These are phyloP conservation scores for Logfia minima DNA, from an alignment of 129 eudicot genomes.

Conservation along the genomic window DNA sequence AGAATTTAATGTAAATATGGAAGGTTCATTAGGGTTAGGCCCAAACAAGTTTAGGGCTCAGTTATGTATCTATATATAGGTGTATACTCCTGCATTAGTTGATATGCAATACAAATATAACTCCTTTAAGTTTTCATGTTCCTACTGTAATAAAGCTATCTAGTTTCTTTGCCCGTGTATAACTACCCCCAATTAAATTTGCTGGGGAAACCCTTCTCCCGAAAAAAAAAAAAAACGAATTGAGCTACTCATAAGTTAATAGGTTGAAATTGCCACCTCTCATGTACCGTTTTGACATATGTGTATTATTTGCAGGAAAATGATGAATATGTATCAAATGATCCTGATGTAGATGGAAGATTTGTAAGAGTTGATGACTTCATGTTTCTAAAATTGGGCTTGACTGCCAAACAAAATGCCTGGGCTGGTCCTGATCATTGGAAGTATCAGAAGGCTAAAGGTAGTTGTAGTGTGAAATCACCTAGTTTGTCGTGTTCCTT, in stretches of 20 bases:
- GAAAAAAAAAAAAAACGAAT: not conserved
- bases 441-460: slow-evolving; percentile 77
- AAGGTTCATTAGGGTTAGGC: not conserved
- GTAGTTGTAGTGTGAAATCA: slow-evolving; percentile 32
- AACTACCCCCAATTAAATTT: too few relatives aligned
- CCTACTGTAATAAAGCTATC: too few relatives aligned
- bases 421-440: slow-evolving; percentile 99
- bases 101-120: too few relatives aligned
- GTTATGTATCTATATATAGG: not conserved
- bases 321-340: slow-evolving; percentile 36
- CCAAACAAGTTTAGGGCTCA: not conserved
- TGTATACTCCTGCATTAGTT: too few relatives aligned
- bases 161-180: too few relatives aligned
- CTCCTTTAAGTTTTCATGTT: too few relatives aligned
- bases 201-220: not conserved
- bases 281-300: not conserved
- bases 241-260: too few relatives aligned
- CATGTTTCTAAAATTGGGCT: slow-evolving; percentile 55
- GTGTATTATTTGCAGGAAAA: slow-evolving; percentile 47
- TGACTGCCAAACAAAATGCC: slow-evolving; percentile 64
- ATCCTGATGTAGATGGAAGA: slow-evolving; percentile 50
- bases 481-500: not conserved
- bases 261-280: not conserved
- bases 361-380: slow-evolving; percentile 55
- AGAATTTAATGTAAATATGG: not conserved